These are phyloP conservation scores for Gamsiella multidivaricata DNA, from an alignment of 192 early-diverging fungal genomes.

Conservation along the genomic window DNA sequence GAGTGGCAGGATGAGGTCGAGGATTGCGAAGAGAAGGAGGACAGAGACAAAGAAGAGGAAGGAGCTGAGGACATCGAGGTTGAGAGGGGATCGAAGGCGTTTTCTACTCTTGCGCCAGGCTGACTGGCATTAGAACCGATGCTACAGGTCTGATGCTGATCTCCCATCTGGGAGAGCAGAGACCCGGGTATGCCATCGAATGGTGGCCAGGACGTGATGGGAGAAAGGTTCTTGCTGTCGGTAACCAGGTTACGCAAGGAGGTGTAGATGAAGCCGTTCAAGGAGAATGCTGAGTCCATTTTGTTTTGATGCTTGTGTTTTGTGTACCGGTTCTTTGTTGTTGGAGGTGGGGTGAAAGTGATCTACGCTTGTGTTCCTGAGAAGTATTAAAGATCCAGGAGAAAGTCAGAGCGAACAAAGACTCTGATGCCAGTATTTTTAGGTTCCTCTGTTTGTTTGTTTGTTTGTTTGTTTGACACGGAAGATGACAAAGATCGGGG, in stretches of 20 bases:
- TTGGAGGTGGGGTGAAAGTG: no score
- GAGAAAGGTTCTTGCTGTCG: neutral
- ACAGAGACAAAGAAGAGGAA: neutral
- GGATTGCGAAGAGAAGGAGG: neutral
- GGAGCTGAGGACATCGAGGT: neutral
- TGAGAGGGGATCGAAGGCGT: neutral
- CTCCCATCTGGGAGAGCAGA: neutral
- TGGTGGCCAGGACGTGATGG: slow-evolving; percentile 25
- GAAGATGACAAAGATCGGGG: neutral
- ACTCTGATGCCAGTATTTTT: neutral
- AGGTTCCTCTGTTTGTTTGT: neutral
- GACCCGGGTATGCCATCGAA: neutral
- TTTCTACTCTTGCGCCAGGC: neutral
- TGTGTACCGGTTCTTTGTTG: neutral
- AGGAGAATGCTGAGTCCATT: slow-evolving; percentile 24
- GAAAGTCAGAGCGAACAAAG: neutral
- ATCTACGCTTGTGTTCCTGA: no score
- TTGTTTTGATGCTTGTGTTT: slow-evolving; percentile 15
- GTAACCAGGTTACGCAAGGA: neutral
- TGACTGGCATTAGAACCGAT: neutral
- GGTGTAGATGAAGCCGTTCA: slow-evolving; percentile 17
- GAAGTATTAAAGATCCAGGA: no score
- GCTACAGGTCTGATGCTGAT: neutral
- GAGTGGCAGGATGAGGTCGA: slow-evolving; percentile 3
- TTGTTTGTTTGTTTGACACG: neutral